Evolutionary conservation across 1,284 basidiomycete genomes (phyloP).

Genomic region (Butyriboletus regius): DNA sequence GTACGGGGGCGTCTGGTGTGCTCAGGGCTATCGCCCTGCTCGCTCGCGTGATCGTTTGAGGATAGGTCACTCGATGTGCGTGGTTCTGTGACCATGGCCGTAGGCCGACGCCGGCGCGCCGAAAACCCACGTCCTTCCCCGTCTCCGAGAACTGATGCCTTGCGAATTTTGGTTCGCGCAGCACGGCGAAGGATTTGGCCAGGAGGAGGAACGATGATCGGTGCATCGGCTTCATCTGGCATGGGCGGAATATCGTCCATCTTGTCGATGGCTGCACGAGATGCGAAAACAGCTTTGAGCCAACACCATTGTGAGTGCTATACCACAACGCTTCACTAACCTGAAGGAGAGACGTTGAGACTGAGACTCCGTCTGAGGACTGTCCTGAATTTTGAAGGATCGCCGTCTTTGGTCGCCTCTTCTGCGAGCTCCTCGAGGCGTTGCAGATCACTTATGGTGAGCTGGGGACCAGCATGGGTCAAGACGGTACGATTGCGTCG

Average conservation of each 20-base stretch:
- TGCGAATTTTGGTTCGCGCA: slow-evolving; percentile 91
- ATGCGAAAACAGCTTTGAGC: slow-evolving; percentile 16
- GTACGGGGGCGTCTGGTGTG: slow-evolving; percentile 36
- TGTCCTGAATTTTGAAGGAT: slow-evolving; percentile 75
- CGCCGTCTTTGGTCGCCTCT: slow-evolving; percentile 74
- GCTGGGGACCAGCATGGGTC: slow-evolving; percentile 56
- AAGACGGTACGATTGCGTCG: slow-evolving; percentile 62
- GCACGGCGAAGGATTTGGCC: slow-evolving; percentile 85
- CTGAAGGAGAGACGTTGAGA: slow-evolving; percentile 75
- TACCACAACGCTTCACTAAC: slow-evolving; percentile 45
- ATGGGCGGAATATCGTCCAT: slow-evolving; percentile 61
- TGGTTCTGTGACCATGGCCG: slow-evolving; percentile 32
- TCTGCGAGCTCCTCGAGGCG: slow-evolving; percentile 87
- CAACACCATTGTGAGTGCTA: slow-evolving; percentile 9
- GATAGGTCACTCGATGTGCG: slow-evolving; percentile 59
- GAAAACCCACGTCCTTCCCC: slow-evolving; percentile 74
- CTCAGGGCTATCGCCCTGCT: slow-evolving; percentile 49
- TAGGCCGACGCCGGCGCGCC: slow-evolving; percentile 33
- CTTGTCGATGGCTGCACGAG: slow-evolving; percentile 50
- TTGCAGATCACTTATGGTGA: slow-evolving; percentile 89
- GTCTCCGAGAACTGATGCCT: slow-evolving; percentile 62
- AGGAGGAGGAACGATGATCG: slow-evolving; percentile 81
- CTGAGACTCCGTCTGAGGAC: slow-evolving; percentile 83
- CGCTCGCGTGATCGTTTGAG: slow-evolving; percentile 52
- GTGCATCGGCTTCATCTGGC: slow-evolving; percentile 75